phyloP scores from a whole-genome alignment of 192 early-diverging fungal genomes.

The Piromyces finnis region DNA sequence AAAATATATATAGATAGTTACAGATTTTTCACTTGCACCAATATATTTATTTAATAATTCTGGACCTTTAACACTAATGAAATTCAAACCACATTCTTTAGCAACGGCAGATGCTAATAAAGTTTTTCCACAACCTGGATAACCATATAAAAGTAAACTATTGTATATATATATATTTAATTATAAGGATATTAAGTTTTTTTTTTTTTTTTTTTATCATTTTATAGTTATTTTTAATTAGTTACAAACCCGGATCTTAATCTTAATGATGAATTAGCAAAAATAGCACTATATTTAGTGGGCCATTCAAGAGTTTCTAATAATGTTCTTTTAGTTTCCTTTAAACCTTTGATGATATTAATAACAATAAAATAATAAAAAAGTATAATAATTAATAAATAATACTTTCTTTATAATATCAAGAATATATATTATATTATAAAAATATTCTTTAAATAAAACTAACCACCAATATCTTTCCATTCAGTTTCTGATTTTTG shows the following conservation, averaged over 20 bases:
- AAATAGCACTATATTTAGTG: conserved; percentile 77
- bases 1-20: conserved; percentile 10
- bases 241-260: conserved; percentile 60
- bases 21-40: conserved; percentile 87
- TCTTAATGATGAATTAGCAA: conserved; percentile 69
- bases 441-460: too few relatives aligned
- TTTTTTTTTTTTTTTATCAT: too few relatives aligned
- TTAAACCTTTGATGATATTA: conserved; percentile 27
- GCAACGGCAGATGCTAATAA: conserved; percentile 86
- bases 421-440: too few relatives aligned
- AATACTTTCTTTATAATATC: too few relatives aligned
- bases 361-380: not conserved
- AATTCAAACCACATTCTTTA: conserved; percentile 90
- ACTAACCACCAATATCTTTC: conserved; percentile 70
- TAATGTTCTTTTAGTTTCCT: conserved; percentile 58
- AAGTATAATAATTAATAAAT: not conserved
- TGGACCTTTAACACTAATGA: conserved; percentile 93
- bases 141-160: conserved; percentile 82
- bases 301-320: conserved; percentile 92
- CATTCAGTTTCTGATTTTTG: conserved; percentile 58
- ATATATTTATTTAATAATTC: conserved; percentile 98
- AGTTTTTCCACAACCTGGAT: conserved; percentile 98
- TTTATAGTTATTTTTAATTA: too few relatives aligned
- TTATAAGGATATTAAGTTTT: too few relatives aligned
- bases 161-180: not conserved